Evolutionary conservation across 2,329 filamentous ascomycete species (phyloP), one percentile per base, ranked within the genome.

Genomic region (Microdochium trichocladiopsis): DNA sequence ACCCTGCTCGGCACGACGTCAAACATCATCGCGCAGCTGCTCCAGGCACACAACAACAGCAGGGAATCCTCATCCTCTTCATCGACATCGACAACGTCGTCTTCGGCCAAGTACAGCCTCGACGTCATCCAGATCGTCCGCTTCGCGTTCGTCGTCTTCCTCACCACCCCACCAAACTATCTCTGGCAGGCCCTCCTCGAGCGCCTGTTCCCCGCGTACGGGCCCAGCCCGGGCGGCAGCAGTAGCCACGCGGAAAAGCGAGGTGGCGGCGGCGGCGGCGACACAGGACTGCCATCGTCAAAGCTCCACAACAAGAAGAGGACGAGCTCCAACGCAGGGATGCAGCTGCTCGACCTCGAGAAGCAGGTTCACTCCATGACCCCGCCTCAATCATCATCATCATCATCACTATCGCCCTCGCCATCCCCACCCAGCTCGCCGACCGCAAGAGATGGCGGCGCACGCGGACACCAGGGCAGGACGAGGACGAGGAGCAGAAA

Each of bases 131-230:
- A 75, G 25, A 69, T 83, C 43, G 61, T 78, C 21, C 79, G 78
- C 56, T 84, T 83, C 64, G 72, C 79, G 37, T 67, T 74, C 36
- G 72, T 79, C 50, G 71, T 78, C 2, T 63, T 83, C 52, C 64
- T 83, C 43, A 76, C 75, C 4, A 73, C 78, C 1, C 80, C 80
- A 6, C 74, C 80, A 50, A 82, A 80, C 56, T 82, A 78, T 58
- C 65, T 78, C 52, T 84, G 80, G 80, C 78, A 83, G 58, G 72
- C 76, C 51, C 72, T 72, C 25, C 71, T 83, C 25, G 79, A 83
- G 63, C 67, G 69, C 22, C 71, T 63, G 10, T 80, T 81, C 52
- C 79, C 80, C 0, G 77, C 76, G 0, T 72, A 73, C 56, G 63
- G 59, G 28, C 57, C 50, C 18, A 55, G 37, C 21, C 50, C 48